Conservation (phyloP, 768 basidiomycete genomes). For the Hygrocybe coccinea region DNA sequence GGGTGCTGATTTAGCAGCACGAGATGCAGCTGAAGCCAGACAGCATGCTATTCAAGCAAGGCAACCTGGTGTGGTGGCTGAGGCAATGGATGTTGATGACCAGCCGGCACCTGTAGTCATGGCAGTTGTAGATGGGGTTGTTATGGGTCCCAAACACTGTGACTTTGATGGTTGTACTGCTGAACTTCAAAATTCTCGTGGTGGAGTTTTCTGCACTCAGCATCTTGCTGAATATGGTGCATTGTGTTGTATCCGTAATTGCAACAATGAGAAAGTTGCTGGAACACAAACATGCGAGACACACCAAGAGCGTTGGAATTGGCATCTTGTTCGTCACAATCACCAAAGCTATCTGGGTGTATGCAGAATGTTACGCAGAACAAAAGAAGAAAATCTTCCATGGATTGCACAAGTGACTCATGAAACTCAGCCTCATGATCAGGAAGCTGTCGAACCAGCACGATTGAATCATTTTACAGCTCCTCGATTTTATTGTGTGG, state of each 20-base stretch:
- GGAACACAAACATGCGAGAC: too few relatives aligned
- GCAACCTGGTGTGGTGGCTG: neutral
- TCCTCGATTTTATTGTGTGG: too few relatives aligned
- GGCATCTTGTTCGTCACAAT: neutral
- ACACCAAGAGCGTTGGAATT: constrained; percentile 1
- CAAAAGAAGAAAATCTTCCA: too few relatives aligned
- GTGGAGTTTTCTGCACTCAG: neutral
- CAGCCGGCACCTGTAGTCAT: constrained; percentile 1
- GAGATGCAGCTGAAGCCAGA: neutral
- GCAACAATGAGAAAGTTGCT: too few relatives aligned
- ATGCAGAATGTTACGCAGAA: too few relatives aligned
- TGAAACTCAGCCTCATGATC: constrained; percentile 9
- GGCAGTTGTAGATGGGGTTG: constrained; percentile 15
- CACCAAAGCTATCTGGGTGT: neutral
- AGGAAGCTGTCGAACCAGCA: too few relatives aligned
- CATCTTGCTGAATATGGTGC: neutral
- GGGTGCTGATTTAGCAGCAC: neutral
- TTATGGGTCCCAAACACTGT: constrained; percentile 12
- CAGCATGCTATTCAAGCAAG: neutral
- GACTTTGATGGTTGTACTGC: constrained; percentile 7
- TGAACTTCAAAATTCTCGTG: constrained; percentile 4
- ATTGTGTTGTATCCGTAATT: too few relatives aligned
- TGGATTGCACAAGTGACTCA: neutral
- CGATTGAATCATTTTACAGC: constrained; percentile 6
- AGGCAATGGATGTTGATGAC: constrained; percentile 3